phyloP scores from a whole-genome alignment of 1,284 basidiomycete genomes.

The Limonomyces culmigenus region DNA sequence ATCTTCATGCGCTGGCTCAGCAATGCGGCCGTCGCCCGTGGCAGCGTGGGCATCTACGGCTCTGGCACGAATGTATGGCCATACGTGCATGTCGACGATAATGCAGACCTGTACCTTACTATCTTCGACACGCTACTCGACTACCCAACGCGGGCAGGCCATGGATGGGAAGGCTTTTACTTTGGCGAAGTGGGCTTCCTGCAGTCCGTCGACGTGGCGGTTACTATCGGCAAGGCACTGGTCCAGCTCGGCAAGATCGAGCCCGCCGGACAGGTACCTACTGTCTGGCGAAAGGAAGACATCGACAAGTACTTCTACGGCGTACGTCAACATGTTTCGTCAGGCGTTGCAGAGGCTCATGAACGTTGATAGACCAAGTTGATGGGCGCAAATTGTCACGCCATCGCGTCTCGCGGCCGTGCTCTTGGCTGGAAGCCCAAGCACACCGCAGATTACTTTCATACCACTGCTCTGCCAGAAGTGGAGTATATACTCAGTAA shows the following conservation, averaged over 20 bases:
- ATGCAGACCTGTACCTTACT: slow-evolving; percentile 11
- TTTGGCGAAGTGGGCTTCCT: slow-evolving; percentile 11
- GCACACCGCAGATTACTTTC: slow-evolving; percentile 14
- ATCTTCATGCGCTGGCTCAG: slow-evolving; percentile 26
- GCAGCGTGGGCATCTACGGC: slow-evolving; percentile 11
- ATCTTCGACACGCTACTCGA: slow-evolving; percentile 8
- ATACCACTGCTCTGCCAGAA: slow-evolving; percentile 11
- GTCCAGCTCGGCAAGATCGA: slow-evolving; percentile 16
- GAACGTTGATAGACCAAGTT: not conserved
- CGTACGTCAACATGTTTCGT: slow-evolving; percentile 1
- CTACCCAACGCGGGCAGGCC: slow-evolving; percentile 4
- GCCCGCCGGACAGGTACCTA: slow-evolving; percentile 6
- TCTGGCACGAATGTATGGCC: slow-evolving; percentile 25
- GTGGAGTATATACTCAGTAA: not conserved
- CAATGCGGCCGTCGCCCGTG: slow-evolving; percentile 15
- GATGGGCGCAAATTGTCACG: slow-evolving; percentile 19
- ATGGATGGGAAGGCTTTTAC: slow-evolving; percentile 11
- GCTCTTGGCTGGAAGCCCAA: slow-evolving; percentile 22
- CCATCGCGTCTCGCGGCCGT: slow-evolving; percentile 24
- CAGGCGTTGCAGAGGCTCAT: not conserved
- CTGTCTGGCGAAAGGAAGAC: slow-evolving; percentile 8
- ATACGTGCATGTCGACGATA: slow-evolving; percentile 26
- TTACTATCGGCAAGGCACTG: slow-evolving; percentile 25
- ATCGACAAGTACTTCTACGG: slow-evolving; percentile 6
- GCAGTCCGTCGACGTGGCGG: slow-evolving; percentile 19